phyloP scores from a whole-genome alignment of 345 rosid species.

The Euphorbia lathyris region DNA sequence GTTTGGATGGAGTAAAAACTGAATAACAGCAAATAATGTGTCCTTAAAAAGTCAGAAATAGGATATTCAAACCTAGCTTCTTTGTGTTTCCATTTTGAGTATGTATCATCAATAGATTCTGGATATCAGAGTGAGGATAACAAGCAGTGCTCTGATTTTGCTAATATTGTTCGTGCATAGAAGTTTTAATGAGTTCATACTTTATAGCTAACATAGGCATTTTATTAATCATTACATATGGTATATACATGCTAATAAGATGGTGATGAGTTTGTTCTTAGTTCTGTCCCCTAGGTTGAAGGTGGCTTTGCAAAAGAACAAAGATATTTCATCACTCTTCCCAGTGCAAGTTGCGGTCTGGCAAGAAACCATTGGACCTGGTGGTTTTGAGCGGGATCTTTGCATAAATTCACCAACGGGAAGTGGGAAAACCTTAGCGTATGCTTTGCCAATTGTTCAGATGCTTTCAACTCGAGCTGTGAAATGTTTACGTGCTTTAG shows the following conservation, averaged over 20 bases:
- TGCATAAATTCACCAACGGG: slow-evolving; percentile 94
- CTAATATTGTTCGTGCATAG: no score
- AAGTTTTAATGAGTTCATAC: no score
- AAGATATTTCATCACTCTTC: slow-evolving; percentile 64
- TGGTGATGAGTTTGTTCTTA: background rate
- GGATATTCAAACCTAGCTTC: no score
- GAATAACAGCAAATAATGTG: no score
- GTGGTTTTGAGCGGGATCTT: slow-evolving; percentile 76
- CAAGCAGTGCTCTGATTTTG: no score
- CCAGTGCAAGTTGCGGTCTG: slow-evolving; percentile 88
- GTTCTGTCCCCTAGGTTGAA: slow-evolving; percentile 48
- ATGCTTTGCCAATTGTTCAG: slow-evolving; percentile 88
- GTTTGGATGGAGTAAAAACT: no score
- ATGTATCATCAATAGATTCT: no score
- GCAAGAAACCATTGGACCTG: slow-evolving; percentile 92
- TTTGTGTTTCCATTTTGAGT: no score
- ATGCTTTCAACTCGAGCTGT: slow-evolving; percentile 61
- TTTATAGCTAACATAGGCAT: no score
- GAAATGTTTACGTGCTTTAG: slow-evolving; percentile 77
- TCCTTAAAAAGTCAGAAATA: no score
- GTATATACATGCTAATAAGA: background rate
- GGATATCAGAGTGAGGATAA: no score
- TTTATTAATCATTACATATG: no score
- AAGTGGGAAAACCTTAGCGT: slow-evolving; percentile 88
- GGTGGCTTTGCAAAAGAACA: slow-evolving; percentile 50